Evolutionary conservation across 345 rosid species (phyloP).

Genomic region (Moricandia moricandioides): DNA sequence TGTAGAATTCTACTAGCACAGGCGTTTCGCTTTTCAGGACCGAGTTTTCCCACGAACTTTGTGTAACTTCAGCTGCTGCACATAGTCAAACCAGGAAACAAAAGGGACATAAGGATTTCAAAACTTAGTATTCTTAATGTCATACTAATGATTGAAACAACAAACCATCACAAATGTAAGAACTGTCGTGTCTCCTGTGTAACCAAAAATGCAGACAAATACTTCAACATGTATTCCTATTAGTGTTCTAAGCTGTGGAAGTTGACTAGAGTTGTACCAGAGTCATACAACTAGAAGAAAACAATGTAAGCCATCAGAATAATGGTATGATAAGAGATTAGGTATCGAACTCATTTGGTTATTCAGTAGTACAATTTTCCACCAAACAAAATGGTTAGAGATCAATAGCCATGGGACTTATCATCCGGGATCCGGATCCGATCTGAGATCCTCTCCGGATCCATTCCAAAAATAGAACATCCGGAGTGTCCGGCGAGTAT

Average conservation of each 20-base stretch:
- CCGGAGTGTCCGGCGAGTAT: too few species aligned
- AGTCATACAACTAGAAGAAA: neutral
- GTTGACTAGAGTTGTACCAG: neutral
- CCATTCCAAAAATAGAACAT: too few species aligned
- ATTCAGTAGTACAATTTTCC: neutral
- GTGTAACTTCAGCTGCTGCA: constrained; percentile 62
- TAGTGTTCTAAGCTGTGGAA: neutral
- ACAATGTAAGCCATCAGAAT: neutral
- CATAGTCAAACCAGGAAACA: constrained; percentile 6
- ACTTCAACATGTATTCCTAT: neutral
- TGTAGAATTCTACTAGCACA: constrained; percentile 83
- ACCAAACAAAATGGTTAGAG: neutral
- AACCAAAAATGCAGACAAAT: neutral
- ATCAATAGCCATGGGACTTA: too few species aligned
- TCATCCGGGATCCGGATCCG: too few species aligned
- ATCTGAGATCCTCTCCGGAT: too few species aligned
- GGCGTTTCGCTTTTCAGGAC: constrained; percentile 65
- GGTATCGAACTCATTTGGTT: neutral
- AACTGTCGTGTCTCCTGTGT: neutral
- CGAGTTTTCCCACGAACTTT: constrained; percentile 61
- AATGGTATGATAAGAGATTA: neutral
- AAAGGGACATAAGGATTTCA: neutral
- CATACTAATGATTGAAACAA: neutral
- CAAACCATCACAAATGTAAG: neutral
- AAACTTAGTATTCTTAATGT: neutral